phyloP scores from a whole-genome alignment of 441 rosid genomes.

The Gossypium armourianum region DNA sequence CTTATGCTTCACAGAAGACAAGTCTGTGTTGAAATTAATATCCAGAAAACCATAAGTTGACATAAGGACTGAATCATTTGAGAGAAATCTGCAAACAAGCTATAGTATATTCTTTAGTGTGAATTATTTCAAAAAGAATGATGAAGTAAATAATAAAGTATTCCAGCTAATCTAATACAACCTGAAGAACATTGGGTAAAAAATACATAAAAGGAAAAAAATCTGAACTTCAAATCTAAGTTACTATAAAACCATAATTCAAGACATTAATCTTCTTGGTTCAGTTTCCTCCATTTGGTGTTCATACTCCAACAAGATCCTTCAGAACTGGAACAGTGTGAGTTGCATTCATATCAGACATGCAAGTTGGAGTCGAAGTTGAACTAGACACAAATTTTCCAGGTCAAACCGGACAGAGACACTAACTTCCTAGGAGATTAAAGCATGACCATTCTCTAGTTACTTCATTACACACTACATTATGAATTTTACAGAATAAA shows the following conservation, averaged over 20 bases:
- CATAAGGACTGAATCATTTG: constrained; percentile 46
- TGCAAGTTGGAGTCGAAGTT: background rate
- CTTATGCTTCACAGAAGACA: constrained; percentile 43
- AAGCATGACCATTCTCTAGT: background rate
- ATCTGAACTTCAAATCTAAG: background rate
- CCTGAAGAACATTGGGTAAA: background rate
- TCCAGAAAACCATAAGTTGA: constrained; percentile 69
- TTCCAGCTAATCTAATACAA: background rate
- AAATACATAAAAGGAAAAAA: background rate
- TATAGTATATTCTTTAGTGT: constrained; percentile 27
- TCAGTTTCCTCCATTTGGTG: background rate
- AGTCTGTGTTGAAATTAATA: constrained; percentile 30
- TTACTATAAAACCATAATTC: background rate
- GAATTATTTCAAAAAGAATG: constrained; percentile 12
- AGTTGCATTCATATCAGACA: background rate
- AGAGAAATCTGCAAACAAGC: constrained; percentile 58
- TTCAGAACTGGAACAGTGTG: background rate
- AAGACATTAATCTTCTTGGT: background rate
- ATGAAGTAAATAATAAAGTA: constrained; percentile 3
- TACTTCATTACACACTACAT: background rate
- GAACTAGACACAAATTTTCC: constrained; percentile 5
- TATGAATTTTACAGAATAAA: background rate
- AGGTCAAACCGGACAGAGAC: background rate
- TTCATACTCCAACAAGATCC: constrained; percentile 1
- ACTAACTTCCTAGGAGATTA: background rate